phyloP scores from a whole-genome alignment of 2,329 filamentous ascomycete genomes.

The Alternaria tenuissima region DNA sequence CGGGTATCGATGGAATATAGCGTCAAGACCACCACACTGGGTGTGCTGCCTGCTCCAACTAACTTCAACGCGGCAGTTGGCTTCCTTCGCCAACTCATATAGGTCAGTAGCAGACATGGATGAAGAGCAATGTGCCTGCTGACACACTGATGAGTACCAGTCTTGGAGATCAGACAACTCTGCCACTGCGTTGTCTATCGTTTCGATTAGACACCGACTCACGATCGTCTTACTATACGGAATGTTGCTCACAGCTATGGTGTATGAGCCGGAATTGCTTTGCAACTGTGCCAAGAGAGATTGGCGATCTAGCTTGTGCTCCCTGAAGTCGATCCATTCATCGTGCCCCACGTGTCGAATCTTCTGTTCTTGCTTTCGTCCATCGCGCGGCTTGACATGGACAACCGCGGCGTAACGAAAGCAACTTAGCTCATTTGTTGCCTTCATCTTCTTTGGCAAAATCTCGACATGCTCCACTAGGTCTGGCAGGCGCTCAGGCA shows the following conservation, averaged over 20 bases:
- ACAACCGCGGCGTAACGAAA: constrained; percentile 17
- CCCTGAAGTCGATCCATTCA: not conserved
- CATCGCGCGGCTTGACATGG: not conserved
- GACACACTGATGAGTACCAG: not conserved
- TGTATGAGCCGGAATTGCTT: not conserved
- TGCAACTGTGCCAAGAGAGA: not conserved
- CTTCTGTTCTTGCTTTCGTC: not conserved
- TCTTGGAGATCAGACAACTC: not conserved
- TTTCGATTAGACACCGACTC: not conserved
- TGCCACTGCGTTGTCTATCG: not conserved
- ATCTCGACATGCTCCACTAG: constrained; percentile 15
- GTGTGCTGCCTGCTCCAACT: constrained; percentile 13
- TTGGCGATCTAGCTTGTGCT: not conserved
- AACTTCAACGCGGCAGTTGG: not conserved
- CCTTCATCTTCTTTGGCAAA: constrained; percentile 18
- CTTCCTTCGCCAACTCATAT: not conserved
- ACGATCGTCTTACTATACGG: constrained; percentile 1
- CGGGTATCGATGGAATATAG: constrained; percentile 5
- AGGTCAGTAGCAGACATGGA: constrained; percentile 2
- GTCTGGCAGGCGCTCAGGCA: not conserved
- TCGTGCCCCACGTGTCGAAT: no score
- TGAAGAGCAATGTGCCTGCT: not conserved
- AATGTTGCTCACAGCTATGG: constrained; percentile 2
- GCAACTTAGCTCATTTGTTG: constrained; percentile 19
- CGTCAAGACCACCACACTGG: constrained; percentile 2